These are phyloP conservation scores for Scheffersomyces insectosa DNA, from an alignment of 1,139 yeast species.

Conservation along the genomic window DNA sequence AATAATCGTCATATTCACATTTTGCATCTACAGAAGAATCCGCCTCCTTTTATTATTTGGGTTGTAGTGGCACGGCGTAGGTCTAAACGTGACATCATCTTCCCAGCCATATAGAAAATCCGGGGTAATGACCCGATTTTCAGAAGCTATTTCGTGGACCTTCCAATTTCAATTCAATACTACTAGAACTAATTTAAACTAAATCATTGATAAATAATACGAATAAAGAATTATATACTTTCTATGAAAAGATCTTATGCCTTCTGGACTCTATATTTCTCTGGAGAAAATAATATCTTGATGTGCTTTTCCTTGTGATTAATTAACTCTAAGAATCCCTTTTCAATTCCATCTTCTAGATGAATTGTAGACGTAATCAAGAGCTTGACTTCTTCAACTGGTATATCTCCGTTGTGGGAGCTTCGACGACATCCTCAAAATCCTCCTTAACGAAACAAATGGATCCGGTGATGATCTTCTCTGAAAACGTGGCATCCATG, in stretches of 20 bases:
- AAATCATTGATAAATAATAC: too few relatives aligned
- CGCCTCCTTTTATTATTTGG: too few relatives aligned
- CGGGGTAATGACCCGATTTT: too few relatives aligned
- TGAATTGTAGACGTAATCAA: slow-evolving; percentile 36
- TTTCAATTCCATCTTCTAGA: slow-evolving; percentile 34
- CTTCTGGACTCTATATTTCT: background rate
- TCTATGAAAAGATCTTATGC: background rate
- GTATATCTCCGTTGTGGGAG: slow-evolving; percentile 30
- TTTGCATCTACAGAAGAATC: too few relatives aligned
- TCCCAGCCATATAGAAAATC: too few relatives aligned
- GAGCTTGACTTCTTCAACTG: slow-evolving; percentile 21
- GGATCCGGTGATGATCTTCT: slow-evolving; percentile 40
- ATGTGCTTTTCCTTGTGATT: slow-evolving; percentile 38
- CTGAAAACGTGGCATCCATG: slow-evolving; percentile 40
- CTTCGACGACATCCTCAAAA: slow-evolving; percentile 35
- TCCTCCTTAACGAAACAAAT: slow-evolving; percentile 41
- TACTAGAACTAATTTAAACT: too few relatives aligned
- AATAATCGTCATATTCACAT: too few relatives aligned
- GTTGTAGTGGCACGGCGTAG: too few relatives aligned
- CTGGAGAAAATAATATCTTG: slow-evolving; percentile 36
- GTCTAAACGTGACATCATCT: too few relatives aligned
- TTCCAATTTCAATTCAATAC: too few relatives aligned
- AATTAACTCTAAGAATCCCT: slow-evolving; percentile 35
- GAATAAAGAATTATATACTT: too few relatives aligned
- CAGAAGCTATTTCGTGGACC: too few relatives aligned